Percentiles rank a stretch among this genome's conserved stretches.
Conservation (phyloP, 352 stramenopile species). For the Pythium volutum region DNA sequence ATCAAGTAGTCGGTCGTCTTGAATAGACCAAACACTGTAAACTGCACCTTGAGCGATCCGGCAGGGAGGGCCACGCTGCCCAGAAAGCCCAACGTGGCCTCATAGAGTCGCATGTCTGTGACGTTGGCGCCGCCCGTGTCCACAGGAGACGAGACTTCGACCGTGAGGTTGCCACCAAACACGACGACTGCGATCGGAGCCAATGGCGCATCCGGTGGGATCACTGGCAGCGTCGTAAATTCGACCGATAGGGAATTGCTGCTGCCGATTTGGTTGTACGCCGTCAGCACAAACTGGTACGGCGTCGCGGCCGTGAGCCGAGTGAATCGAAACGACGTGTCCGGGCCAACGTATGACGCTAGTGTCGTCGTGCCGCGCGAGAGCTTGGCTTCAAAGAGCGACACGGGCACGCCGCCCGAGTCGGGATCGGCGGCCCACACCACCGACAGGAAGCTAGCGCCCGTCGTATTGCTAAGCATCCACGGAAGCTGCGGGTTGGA, state of each 20-base stretch:
- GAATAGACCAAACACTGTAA: conserved; percentile 31
- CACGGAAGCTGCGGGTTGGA: conserved; percentile 33
- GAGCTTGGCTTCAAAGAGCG: conserved; percentile 37
- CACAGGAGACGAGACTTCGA: conserved; percentile 33
- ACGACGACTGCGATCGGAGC: conserved; percentile 31
- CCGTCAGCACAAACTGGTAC: conserved; percentile 34
- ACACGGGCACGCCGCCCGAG: conserved; percentile 37
- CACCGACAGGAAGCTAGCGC: conserved; percentile 38
- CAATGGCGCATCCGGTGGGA: conserved; percentile 26
- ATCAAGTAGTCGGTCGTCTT: conserved; percentile 37
- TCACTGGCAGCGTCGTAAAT: conserved; percentile 27
- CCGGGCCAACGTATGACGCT: conserved; percentile 18
- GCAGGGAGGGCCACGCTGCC: conserved; percentile 13
- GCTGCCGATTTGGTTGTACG: conserved; percentile 35
- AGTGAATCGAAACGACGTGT: conserved; percentile 32
- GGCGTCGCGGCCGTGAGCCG: conserved; percentile 28
- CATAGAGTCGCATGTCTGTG: conserved; percentile 42
- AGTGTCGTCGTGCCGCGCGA: conserved; percentile 19
- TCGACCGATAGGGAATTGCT: conserved; percentile 22
- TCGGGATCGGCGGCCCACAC: conserved; percentile 42
- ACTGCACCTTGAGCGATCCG: conserved; percentile 10
- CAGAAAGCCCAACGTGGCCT: conserved; percentile 25
- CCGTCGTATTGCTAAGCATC: conserved; percentile 11
- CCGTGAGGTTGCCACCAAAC: conserved; percentile 63
- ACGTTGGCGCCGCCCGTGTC: conserved; percentile 43